These are phyloP conservation scores for Pelargonium cotyledonis DNA, from an alignment of 441 rosid genomes.

Conservation along the genomic window DNA sequence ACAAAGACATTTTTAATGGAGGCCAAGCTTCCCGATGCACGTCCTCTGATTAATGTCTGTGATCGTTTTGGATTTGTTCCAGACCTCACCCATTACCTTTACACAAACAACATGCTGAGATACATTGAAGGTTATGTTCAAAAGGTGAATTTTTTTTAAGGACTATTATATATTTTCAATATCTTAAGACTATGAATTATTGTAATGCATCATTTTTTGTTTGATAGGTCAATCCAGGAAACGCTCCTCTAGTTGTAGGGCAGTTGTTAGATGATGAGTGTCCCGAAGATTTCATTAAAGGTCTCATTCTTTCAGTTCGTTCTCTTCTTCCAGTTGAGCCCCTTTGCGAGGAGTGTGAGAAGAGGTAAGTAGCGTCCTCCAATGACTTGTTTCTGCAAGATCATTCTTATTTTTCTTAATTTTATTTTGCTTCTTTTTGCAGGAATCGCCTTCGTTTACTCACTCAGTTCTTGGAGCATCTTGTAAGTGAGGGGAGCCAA, in stretches of 20 bases:
- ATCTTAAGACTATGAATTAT: neutral
- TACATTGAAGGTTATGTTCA: conserved; percentile 99
- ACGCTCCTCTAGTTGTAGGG: conserved; percentile 90
- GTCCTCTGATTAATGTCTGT: conserved; percentile 93
- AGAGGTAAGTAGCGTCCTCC: conserved; percentile 44
- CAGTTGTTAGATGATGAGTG: conserved; percentile 94
- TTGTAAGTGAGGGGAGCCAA: conserved; percentile 99
- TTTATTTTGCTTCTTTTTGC: conserved; percentile 22
- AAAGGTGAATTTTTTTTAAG: conserved; percentile 46
- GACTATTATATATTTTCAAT: neutral
- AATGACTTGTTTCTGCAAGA: neutral
- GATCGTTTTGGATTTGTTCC: conserved; percentile 98
- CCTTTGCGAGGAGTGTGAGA: conserved; percentile 95
- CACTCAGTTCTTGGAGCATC: conserved; percentile 99
- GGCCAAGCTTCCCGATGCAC: conserved; percentile 89
- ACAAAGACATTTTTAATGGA: conserved; percentile 93
- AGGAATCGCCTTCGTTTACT: conserved; percentile 99
- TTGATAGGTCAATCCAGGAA: conserved; percentile 77
- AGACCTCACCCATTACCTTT: conserved; percentile 96
- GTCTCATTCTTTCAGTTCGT: conserved; percentile 91
- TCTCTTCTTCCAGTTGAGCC: conserved; percentile 99
- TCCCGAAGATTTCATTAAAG: conserved; percentile 89
- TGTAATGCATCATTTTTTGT: neutral
- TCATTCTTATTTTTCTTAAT: neutral
- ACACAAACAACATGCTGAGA: conserved; percentile 95